Evolutionary conservation across 1,139 yeast species (phyloP), one percentile per base, ranked within the genome.

Genomic region (Kodamaea ohmeri): DNA sequence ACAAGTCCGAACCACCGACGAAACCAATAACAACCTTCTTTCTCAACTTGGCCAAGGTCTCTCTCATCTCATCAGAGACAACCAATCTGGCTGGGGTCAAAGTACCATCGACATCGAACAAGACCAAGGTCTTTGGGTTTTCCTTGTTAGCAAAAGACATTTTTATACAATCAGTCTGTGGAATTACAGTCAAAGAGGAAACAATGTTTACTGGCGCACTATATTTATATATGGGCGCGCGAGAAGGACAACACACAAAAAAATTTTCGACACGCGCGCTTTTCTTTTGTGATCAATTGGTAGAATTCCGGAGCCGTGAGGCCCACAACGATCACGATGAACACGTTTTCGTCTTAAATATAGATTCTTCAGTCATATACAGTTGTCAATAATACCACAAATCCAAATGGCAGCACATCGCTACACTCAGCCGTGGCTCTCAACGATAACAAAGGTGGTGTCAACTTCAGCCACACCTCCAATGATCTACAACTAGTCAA

Each of bases 51-150:
- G 65, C 64, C 55, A 92, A 77, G 38, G 85, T 71, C 47, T 76
- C 65, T 58, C 71, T 78, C 83, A 92, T 85, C 65, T 89, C 96
- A 40, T 80, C 84, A 35, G 96, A 82, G 56, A 87, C 70, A 39
- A 58, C 67, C 62, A 86, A 80, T 73, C 99, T 86, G 44, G 98
- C 97, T 50, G 97, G 98, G 34, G 98, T 92, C 65, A 92, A 77
- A 42, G 99, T 92, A 51, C 97, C 98, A 62, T 92, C 99, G 51
- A 92, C 99, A 59, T 92, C 99, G 67, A 92, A 92, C 47, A 92
- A 79, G 50, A 88, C 95, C 56, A 84, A 65, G 46, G 76, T 72
- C 53, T 75, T 72, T 49, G 82, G 80, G 50, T 66, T 63, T 67
- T 74, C 77, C 61, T 71, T 76, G 51, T 65, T 60, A 32, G 76